These are phyloP conservation scores for Lojkania enalia DNA, from an alignment of 2,329 filamentous ascomycete genomes.

Conservation along the genomic window DNA sequence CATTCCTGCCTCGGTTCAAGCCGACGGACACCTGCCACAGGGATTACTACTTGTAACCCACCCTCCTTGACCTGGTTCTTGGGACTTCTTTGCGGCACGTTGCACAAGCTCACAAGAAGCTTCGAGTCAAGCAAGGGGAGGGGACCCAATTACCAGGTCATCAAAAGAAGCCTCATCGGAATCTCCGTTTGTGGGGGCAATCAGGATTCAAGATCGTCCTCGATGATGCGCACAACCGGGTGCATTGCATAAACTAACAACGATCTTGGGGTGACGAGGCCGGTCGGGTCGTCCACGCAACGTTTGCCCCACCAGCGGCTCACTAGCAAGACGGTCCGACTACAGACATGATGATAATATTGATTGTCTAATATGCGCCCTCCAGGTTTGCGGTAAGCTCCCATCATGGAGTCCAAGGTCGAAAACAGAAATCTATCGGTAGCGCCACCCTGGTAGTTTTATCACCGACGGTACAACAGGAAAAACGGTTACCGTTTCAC, in stretches of 20 bases:
- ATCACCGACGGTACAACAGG: slow-evolving; percentile 35
- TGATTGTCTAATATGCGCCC: background rate
- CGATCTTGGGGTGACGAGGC: slow-evolving; percentile 14
- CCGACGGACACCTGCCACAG: slow-evolving; percentile 24
- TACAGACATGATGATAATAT: slow-evolving; percentile 12
- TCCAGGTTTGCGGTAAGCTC: background rate
- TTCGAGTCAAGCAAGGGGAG: slow-evolving; percentile 33
- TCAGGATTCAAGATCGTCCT: slow-evolving; percentile 26
- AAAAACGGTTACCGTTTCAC: slow-evolving; percentile 31
- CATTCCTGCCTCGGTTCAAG: slow-evolving; percentile 30
- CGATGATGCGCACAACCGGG: slow-evolving; percentile 29
- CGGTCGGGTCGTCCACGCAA: slow-evolving; percentile 15
- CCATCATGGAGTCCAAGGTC: slow-evolving; percentile 2
- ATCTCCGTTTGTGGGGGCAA: slow-evolving; percentile 24
- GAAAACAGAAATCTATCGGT: slow-evolving; percentile 1
- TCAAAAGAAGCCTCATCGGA: slow-evolving; percentile 28
- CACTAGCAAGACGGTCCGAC: slow-evolving; percentile 10
- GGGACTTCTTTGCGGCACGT: slow-evolving; percentile 30
- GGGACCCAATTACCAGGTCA: slow-evolving; percentile 34
- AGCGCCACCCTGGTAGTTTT: slow-evolving; percentile 6
- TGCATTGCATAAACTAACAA: slow-evolving; percentile 32
- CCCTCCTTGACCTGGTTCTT: slow-evolving; percentile 33
- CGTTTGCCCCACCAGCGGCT: slow-evolving; percentile 2
- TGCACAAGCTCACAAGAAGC: slow-evolving; percentile 23
- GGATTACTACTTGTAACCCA: slow-evolving; percentile 27